phyloP scores from a whole-genome alignment of 2,329 filamentous ascomycete species.

The Alternaria sp. region DNA sequence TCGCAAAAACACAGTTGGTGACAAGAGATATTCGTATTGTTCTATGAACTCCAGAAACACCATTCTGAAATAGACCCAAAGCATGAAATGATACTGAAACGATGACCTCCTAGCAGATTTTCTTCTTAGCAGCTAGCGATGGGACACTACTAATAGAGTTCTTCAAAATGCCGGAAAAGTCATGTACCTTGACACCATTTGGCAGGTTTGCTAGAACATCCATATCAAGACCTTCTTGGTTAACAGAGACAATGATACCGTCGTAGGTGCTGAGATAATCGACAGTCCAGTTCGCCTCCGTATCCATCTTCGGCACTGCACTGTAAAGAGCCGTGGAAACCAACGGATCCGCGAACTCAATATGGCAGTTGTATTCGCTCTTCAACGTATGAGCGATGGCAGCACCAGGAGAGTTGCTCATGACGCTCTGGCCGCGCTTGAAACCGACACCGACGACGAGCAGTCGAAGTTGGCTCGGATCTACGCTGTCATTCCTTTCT shows the following conservation, averaged over 20 bases:
- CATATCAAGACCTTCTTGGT: slow-evolving; percentile 56
- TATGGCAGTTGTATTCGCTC: slow-evolving; percentile 50
- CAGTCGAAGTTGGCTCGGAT: slow-evolving; percentile 45
- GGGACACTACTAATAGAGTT: neutral
- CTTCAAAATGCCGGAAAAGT: slow-evolving; percentile 5
- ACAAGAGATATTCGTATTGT: too few relatives aligned
- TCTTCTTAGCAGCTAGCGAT: neutral
- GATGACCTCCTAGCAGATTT: neutral
- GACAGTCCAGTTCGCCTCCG: slow-evolving; percentile 48
- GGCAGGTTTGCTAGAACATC: slow-evolving; percentile 48
- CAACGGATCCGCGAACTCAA: slow-evolving; percentile 57
- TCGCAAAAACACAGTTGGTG: too few relatives aligned
- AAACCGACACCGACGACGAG: slow-evolving; percentile 64
- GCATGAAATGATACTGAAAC: neutral
- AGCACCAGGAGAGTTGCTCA: slow-evolving; percentile 60
- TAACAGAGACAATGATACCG: slow-evolving; percentile 56
- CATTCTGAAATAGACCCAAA: too few relatives aligned
- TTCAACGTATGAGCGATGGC: slow-evolving; percentile 50
- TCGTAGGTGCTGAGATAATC: slow-evolving; percentile 54
- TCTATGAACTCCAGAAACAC: too few relatives aligned
- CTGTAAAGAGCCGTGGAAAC: slow-evolving; percentile 54
- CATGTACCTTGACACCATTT: slow-evolving; percentile 45
- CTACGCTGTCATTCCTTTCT: neutral
- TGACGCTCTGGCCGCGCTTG: slow-evolving; percentile 58
- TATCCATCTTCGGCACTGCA: slow-evolving; percentile 52